Percentiles rank a stretch among this genome's conserved stretches.
Conservation (phyloP, 768 basidiomycete genomes). For the Mycena pura region DNA sequence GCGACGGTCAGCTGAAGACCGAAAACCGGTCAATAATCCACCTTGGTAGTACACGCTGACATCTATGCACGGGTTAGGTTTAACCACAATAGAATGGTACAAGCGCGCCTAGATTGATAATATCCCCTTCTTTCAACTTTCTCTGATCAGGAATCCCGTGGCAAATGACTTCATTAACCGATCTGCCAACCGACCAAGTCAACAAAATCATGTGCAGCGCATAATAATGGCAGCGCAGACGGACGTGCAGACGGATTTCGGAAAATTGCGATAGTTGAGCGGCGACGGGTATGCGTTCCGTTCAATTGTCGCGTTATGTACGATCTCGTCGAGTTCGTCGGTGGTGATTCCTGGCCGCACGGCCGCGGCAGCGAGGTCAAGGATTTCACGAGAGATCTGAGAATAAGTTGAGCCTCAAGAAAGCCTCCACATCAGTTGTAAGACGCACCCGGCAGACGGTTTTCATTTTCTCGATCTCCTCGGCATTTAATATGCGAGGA, state of each 20-base stretch:
- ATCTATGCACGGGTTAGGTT: slow-evolving; percentile 52
- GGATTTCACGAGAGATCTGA: slow-evolving; percentile 89
- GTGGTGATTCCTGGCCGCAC: slow-evolving; percentile 94
- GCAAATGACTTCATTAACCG: slow-evolving; percentile 95
- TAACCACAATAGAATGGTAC: slow-evolving; percentile 8
- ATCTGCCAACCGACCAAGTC: slow-evolving; percentile 49
- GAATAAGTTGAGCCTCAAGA: slow-evolving; percentile 1
- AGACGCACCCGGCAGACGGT: slow-evolving; percentile 79
- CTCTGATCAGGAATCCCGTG: slow-evolving; percentile 95
- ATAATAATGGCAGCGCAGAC: slow-evolving; percentile 37
- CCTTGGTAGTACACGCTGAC: slow-evolving; percentile 83
- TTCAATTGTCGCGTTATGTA: slow-evolving; percentile 91
- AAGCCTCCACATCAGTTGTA: background rate
- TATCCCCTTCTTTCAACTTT: slow-evolving; percentile 89
- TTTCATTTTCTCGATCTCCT: slow-evolving; percentile 92
- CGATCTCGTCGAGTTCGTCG: slow-evolving; percentile 92
- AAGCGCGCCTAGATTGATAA: slow-evolving; percentile 85
- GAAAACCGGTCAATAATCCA: slow-evolving; percentile 31
- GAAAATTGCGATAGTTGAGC: slow-evolving; percentile 88
- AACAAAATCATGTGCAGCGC: background rate
- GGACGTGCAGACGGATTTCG: slow-evolving; percentile 96
- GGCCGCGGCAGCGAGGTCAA: slow-evolving; percentile 88
- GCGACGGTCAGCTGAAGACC: background rate
- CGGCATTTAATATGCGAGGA: slow-evolving; percentile 66
- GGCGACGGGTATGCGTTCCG: slow-evolving; percentile 94